A percentile compares a stretch with the other conserved stretches of the same genome.
Evolutionary conservation across 768 basidiomycete species (phyloP).

Genomic region (Hericium rajendrae): DNA sequence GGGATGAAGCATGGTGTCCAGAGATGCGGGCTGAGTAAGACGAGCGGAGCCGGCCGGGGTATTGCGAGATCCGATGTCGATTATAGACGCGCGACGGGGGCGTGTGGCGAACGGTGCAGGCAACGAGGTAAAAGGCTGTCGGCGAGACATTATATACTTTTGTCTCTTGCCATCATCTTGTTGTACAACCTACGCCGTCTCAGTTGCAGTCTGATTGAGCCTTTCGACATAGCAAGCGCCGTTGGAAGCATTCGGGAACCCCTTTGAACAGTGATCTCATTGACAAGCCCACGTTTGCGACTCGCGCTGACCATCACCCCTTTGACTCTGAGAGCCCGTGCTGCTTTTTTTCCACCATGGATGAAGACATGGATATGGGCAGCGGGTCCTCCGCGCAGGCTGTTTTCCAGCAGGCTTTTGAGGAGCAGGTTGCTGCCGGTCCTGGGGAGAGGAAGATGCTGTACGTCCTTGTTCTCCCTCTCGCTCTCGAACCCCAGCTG

Average conservation of each 20-base stretch:
- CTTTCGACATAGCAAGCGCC: not conserved
- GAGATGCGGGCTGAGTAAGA: too few relatives aligned
- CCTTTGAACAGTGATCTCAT: not conserved
- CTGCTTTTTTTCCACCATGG: constrained; percentile 39
- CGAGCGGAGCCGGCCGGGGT: not conserved
- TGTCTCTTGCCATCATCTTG: not conserved
- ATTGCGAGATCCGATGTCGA: constrained; percentile 1
- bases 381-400: constrained; percentile 24
- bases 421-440: constrained; percentile 24
- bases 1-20: not conserved
- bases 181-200: not conserved
- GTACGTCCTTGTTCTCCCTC: constrained; percentile 33
- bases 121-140: not conserved
- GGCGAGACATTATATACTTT: not conserved
- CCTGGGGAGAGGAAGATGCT: constrained; percentile 55
- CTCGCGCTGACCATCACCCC: not conserved
- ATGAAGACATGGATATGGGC: constrained; percentile 73
- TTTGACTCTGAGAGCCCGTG: not conserved
- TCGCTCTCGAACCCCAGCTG: not conserved
- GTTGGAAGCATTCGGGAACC: not conserved
- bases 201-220: not conserved
- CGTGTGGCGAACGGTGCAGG: not conserved
- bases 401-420: constrained; percentile 24
- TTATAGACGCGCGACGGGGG: not conserved
- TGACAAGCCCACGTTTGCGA: constrained; percentile 1